These are phyloP conservation scores for Fallopia convolvulus DNA, from an alignment of 148 eudicot species.

Conservation along the genomic window DNA sequence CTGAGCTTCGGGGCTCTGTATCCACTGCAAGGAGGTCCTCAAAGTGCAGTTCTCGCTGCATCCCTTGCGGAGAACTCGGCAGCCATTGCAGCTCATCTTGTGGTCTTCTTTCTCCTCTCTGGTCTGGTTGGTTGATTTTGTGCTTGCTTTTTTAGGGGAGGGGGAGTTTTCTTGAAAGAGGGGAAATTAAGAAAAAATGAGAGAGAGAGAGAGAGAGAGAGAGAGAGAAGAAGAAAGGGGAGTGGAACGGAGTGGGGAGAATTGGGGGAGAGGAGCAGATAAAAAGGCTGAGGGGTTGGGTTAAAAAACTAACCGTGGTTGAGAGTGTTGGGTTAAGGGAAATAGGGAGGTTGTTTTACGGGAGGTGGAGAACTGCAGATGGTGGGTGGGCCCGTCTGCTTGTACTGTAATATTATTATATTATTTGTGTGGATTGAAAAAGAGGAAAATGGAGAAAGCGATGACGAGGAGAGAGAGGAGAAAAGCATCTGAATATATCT, in stretches of 20 bases:
- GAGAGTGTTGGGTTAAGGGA: neutral
- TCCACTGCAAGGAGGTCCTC: slow-evolving; percentile 50
- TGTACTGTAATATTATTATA: neutral
- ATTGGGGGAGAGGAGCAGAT: neutral
- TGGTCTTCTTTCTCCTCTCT: neutral
- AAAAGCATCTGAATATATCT: slow-evolving; percentile 12
- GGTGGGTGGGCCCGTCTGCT: neutral
- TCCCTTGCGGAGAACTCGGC: slow-evolving; percentile 44
- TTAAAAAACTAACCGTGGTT: slow-evolving; percentile 17
- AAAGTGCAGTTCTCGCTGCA: slow-evolving; percentile 48
- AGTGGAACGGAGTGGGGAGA: neutral
- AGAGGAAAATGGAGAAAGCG: slow-evolving; percentile 8
- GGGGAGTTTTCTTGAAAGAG: neutral
- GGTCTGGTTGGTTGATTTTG: neutral
- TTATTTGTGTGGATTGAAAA: neutral
- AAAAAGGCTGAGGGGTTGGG: slow-evolving; percentile 3
- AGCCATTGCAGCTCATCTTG: slow-evolving; percentile 75
- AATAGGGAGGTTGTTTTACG: neutral
- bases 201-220: too few relatives aligned
- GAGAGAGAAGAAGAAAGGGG: neutral
- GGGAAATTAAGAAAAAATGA: neutral
- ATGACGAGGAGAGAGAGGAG: slow-evolving; percentile 14
- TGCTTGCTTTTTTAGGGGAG: neutral
- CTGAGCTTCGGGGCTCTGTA: slow-evolving; percentile 38
- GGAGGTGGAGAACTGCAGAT: slow-evolving; percentile 11